Percentiles rank a stretch among this genome's conserved stretches.
These are phyloP conservation scores for Cyclocybe aegerita DNA, from an alignment of 768 basidiomycete species.

Conservation along the genomic window DNA sequence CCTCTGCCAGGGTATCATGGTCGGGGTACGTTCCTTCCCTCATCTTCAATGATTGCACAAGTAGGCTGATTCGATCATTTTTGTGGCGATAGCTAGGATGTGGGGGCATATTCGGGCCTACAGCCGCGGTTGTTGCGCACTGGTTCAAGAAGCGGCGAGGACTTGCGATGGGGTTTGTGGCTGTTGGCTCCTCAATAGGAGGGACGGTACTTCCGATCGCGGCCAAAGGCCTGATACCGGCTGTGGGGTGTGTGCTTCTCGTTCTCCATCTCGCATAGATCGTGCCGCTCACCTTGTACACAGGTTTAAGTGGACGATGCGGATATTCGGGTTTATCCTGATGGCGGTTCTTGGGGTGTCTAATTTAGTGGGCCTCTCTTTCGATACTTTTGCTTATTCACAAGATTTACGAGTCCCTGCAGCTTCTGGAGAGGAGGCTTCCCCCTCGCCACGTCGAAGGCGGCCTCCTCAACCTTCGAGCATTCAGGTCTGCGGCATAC, in stretches of 20 bases:
- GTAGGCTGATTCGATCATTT: conserved; percentile 1
- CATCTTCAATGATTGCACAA: no score
- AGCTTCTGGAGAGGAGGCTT: conserved; percentile 50
- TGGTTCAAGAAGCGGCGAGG: conserved; percentile 70
- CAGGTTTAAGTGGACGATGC: conserved; percentile 80
- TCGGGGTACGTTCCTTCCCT: conserved; percentile 47
- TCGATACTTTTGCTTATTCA: no score
- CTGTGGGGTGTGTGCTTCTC: conserved; percentile 34
- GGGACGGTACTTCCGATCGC: conserved; percentile 68
- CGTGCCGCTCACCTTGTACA: background rate
- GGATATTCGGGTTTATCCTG: conserved; percentile 66
- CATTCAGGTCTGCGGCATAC: conserved; percentile 55
- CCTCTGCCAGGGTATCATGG: conserved; percentile 67
- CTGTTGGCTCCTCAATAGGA: conserved; percentile 67
- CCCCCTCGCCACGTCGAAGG: conserved; percentile 53
- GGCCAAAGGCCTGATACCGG: conserved; percentile 52
- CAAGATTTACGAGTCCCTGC: background rate
- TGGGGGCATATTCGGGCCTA: conserved; percentile 64
- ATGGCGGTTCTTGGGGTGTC: conserved; percentile 48
- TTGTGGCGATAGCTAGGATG: conserved; percentile 35
- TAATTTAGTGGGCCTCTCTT: conserved; percentile 42
- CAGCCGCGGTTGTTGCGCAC: conserved; percentile 60
- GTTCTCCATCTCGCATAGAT: background rate
- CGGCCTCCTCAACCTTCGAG: conserved; percentile 54
- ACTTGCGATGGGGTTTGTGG: conserved; percentile 61